Percentiles rank a stretch among this genome's conserved stretches.
phyloP scores from a whole-genome alignment of 331 rosid genomes.

The Quercus tomentella region DNA sequence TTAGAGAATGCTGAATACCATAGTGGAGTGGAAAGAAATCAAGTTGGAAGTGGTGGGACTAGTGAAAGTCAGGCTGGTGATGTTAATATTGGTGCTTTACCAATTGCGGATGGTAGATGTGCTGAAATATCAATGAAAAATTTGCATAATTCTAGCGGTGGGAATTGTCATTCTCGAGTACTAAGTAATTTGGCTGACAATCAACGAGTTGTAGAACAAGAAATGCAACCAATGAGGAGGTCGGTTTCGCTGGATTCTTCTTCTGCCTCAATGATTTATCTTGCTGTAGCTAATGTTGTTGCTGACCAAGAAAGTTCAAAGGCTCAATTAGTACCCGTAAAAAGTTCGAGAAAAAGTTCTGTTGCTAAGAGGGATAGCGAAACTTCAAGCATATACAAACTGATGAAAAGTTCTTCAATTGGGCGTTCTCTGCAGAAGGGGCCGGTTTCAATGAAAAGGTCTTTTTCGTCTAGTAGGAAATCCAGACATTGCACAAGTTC shows the following conservation, averaged over 20 bases:
- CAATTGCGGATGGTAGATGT: slow-evolving; percentile 6
- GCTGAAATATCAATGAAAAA: slow-evolving; percentile 16
- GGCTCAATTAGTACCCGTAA: not conserved
- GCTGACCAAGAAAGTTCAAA: slow-evolving; percentile 25
- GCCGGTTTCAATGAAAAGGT: slow-evolving; percentile 36
- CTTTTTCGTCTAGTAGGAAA: slow-evolving; percentile 32
- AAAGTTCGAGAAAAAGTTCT: not conserved
- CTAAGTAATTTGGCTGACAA: slow-evolving; percentile 20
- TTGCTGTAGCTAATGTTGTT: slow-evolving; percentile 22
- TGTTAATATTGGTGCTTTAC: not conserved
- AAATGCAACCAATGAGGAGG: slow-evolving; percentile 30
- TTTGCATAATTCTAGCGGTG: slow-evolving; percentile 1
- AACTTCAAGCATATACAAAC: slow-evolving; percentile 21
- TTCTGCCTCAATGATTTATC: slow-evolving; percentile 21
- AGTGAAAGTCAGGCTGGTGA: slow-evolving; percentile 18
- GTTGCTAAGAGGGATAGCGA: slow-evolving; percentile 30
- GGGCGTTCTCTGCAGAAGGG: slow-evolving; percentile 42
- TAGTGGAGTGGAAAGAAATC: slow-evolving; percentile 1
- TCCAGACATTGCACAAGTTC: slow-evolving; percentile 41
- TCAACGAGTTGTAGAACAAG: slow-evolving; percentile 16
- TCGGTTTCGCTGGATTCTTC: slow-evolving; percentile 41
- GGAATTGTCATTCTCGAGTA: slow-evolving; percentile 11
- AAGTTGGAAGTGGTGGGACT: slow-evolving; percentile 16
- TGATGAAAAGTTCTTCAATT: slow-evolving; percentile 31
- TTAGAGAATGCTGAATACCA: slow-evolving; percentile 18